These are phyloP conservation scores for Penicillium sp. DNA, from an alignment of 2,329 filamentous ascomycete genomes.

Conservation along the genomic window DNA sequence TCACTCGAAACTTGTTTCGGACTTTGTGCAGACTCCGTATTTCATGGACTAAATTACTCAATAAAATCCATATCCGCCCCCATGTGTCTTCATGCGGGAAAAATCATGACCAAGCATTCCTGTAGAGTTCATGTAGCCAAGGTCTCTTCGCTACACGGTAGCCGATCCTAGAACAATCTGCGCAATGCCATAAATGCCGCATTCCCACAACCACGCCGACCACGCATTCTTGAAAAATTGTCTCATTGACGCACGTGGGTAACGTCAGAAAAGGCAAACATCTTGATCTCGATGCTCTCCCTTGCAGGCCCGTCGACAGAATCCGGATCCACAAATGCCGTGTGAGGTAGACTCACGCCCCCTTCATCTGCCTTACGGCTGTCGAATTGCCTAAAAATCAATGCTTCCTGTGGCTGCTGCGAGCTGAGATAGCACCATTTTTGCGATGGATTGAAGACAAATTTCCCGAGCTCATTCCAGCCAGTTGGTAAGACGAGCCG, in stretches of 20 bases:
- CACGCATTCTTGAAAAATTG: constrained; percentile 1
- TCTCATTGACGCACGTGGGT: constrained; percentile 12
- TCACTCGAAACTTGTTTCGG: background rate
- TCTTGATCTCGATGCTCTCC: constrained; percentile 57
- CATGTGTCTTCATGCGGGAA: background rate
- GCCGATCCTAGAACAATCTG: constrained; percentile 1
- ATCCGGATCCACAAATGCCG: constrained; percentile 51
- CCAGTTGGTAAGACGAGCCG: constrained; percentile 12
- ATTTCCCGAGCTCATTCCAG: constrained; percentile 18
- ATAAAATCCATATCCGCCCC: background rate
- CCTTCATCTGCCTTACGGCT: constrained; percentile 8
- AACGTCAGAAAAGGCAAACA: constrained; percentile 26
- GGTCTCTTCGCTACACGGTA: background rate
- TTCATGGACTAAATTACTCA: background rate
- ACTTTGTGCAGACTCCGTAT: background rate
- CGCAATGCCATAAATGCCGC: background rate
- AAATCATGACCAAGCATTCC: background rate
- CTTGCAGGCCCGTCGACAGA: constrained; percentile 41
- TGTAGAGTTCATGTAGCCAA: background rate
- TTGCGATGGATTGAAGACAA: constrained; percentile 13
- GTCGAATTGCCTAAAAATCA: constrained; percentile 25
- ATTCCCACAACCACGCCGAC: constrained; percentile 5
- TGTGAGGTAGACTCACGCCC: constrained; percentile 45
- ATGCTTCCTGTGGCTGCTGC: constrained; percentile 19
- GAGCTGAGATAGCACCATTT: constrained; percentile 18